A percentile compares a stretch with the other conserved stretches of the same genome.
These are phyloP conservation scores for Rubia peregrina DNA, from an alignment of 305 asterid genomes.

Conservation along the genomic window DNA sequence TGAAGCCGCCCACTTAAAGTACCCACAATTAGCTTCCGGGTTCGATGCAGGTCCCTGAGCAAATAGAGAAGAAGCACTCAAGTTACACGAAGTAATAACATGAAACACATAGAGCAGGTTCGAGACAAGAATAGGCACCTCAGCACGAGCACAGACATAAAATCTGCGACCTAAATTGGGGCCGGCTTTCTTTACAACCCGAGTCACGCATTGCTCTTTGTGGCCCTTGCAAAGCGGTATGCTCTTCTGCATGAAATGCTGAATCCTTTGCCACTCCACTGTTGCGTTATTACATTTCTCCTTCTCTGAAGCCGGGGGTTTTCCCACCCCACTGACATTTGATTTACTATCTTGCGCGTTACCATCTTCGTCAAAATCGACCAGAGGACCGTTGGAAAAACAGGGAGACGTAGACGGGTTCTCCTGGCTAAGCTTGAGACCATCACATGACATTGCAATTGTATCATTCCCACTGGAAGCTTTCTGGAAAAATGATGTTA, in stretches of 20 bases:
- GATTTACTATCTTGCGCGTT: slow-evolving; percentile 28
- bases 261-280: slow-evolving; percentile 95
- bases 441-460: slow-evolving; percentile 26
- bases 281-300: slow-evolving; percentile 44
- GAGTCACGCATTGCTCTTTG: slow-evolving; percentile 79
- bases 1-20: slow-evolving; percentile 78
- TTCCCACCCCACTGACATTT: slow-evolving; percentile 29
- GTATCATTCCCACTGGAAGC: slow-evolving; percentile 28
- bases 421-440: slow-evolving; percentile 28
- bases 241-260: slow-evolving; percentile 76
- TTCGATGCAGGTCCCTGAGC: slow-evolving; percentile 89
- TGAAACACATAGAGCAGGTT: not conserved
- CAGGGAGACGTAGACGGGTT: slow-evolving; percentile 28
- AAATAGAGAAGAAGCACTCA: slow-evolving; percentile 2
- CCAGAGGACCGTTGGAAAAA: slow-evolving; percentile 25
- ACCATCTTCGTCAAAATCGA: slow-evolving; percentile 26
- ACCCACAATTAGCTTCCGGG: slow-evolving; percentile 92
- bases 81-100: not conserved
- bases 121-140: slow-evolving; percentile 30
- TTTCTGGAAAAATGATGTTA: slow-evolving; percentile 65
- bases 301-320: slow-evolving; percentile 33
- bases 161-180: slow-evolving; percentile 76
- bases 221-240: slow-evolving; percentile 94
- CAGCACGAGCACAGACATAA: slow-evolving; percentile 89
- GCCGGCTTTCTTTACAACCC: slow-evolving; percentile 88